Conservation (phyloP, 352 stramenopile species). For the Phytophthora nicotianae region DNA sequence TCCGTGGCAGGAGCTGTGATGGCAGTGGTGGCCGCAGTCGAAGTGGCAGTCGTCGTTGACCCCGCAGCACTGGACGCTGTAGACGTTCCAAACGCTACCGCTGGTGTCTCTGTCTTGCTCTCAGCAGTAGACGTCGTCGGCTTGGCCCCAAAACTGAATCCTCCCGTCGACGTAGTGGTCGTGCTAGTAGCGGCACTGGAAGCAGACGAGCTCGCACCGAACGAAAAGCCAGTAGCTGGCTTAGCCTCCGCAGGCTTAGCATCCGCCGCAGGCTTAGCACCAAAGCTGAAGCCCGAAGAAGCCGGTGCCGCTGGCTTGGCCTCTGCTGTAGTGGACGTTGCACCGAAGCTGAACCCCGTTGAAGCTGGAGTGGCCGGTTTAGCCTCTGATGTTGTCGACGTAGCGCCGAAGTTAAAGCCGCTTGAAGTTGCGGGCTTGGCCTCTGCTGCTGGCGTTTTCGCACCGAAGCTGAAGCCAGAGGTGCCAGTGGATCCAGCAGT, state of each 20-base stretch:
- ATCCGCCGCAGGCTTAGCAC: slow-evolving; percentile 12
- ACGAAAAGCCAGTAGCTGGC: slow-evolving; percentile 37
- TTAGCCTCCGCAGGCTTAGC: slow-evolving; percentile 26
- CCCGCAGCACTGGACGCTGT: slow-evolving; percentile 25
- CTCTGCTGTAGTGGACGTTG: slow-evolving; percentile 7
- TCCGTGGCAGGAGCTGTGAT: slow-evolving; percentile 43
- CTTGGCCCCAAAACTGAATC: slow-evolving; percentile 52
- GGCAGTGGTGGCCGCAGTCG: slow-evolving; percentile 29
- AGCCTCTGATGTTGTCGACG: slow-evolving; percentile 6
- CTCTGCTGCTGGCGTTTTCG: slow-evolving; percentile 12
- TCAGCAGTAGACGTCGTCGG: slow-evolving; percentile 25
- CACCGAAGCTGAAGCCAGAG: slow-evolving; percentile 26
- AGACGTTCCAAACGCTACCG: slow-evolving; percentile 40
- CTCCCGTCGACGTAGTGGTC: slow-evolving; percentile 26
- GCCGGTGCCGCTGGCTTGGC: slow-evolving; percentile 17
- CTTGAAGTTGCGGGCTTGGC: slow-evolving; percentile 13
- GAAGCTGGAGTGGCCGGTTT: slow-evolving; percentile 14
- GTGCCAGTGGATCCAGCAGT: slow-evolving; percentile 2
- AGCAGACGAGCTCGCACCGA: slow-evolving; percentile 27
- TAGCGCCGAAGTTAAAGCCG: slow-evolving; percentile 30
- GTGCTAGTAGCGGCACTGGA: slow-evolving; percentile 11
- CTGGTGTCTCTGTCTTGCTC: slow-evolving; percentile 36
- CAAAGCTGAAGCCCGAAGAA: slow-evolving; percentile 35
- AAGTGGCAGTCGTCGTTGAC: slow-evolving; percentile 30
- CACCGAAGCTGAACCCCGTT: slow-evolving; percentile 29